These are phyloP conservation scores for Graphiopsis chlorocephala DNA, from an alignment of 2,329 filamentous ascomycete genomes.

Conservation along the genomic window DNA sequence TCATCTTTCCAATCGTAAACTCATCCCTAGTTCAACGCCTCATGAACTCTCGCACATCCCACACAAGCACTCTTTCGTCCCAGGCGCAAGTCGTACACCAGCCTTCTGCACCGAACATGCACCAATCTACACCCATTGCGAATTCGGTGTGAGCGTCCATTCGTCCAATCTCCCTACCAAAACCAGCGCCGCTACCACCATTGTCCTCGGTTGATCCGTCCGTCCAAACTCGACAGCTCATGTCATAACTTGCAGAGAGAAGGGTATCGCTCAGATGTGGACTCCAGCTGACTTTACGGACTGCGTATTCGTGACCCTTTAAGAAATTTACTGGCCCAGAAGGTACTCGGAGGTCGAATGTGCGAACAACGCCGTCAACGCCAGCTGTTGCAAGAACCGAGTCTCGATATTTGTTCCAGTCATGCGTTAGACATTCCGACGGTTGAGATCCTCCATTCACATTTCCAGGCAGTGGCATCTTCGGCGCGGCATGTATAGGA, in stretches of 20 bases:
- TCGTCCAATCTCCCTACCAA: conserved; percentile 65
- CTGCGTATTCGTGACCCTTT: conserved; percentile 85
- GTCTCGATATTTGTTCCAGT: conserved; percentile 98
- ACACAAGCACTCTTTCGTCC: conserved; percentile 88
- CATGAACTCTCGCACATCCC: conserved; percentile 77
- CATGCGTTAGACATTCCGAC: conserved; percentile 84
- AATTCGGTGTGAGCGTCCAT: conserved; percentile 97
- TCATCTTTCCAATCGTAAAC: background rate
- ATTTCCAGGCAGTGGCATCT: conserved; percentile 46
- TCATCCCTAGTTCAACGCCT: conserved; percentile 26
- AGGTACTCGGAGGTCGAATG: conserved; percentile 83
- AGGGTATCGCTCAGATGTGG: conserved; percentile 88
- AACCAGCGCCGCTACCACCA: conserved; percentile 32
- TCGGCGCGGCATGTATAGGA: conserved; percentile 71
- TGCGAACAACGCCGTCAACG: conserved; percentile 82
- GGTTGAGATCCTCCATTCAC: conserved; percentile 53
- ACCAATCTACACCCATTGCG: conserved; percentile 95
- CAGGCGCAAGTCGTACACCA: conserved; percentile 95
- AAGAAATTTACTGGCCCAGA: conserved; percentile 72
- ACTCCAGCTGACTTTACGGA: conserved; percentile 83
- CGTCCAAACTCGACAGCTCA: conserved; percentile 93
- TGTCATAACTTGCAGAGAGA: conserved; percentile 90
- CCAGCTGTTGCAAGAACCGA: conserved; percentile 82
- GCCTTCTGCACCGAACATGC: conserved; percentile 88
- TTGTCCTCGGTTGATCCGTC: conserved; percentile 63